These are phyloP conservation scores for Scytalidium lignicola DNA, from an alignment of 2,329 filamentous ascomycete species.

Conservation along the genomic window DNA sequence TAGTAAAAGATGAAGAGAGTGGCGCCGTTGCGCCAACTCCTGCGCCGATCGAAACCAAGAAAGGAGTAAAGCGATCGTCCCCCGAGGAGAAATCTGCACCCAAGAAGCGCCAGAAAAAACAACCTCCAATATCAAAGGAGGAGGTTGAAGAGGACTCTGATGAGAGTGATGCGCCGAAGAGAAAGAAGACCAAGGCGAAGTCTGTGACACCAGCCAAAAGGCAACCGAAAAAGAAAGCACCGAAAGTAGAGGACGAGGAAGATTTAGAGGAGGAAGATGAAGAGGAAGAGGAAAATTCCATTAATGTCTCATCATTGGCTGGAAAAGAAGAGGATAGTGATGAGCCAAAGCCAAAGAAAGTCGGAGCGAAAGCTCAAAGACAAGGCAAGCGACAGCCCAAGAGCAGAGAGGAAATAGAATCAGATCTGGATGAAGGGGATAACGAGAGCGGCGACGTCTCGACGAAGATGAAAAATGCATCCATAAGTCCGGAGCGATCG, in stretches of 20 bases:
- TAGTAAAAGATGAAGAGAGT: constrained; percentile 7
- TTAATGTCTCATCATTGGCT: constrained; percentile 7
- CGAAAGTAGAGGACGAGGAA: constrained; percentile 12
- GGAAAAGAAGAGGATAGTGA: constrained; percentile 17
- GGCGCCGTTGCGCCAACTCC: constrained; percentile 44
- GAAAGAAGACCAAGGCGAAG: constrained; percentile 34
- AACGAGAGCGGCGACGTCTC: constrained; percentile 8
- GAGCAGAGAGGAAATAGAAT: constrained; percentile 2
- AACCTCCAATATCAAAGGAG: constrained; percentile 16
- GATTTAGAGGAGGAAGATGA: constrained; percentile 15
- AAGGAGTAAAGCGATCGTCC: constrained; percentile 29
- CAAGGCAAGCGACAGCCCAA: constrained; percentile 1
- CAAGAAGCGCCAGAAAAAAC: constrained; percentile 26
- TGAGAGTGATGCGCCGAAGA: constrained; percentile 14
- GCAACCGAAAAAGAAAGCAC: constrained; percentile 20
- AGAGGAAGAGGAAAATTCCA: constrained; percentile 11
- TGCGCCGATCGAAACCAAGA: constrained; percentile 19
- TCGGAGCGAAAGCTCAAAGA: constrained; percentile 11
- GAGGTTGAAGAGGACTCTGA: constrained; percentile 4
- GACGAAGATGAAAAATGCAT: constrained; percentile 4
- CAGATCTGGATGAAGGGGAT: constrained; percentile 1
- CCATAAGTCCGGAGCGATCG: constrained; percentile 3
- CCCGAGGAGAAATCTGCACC: constrained; percentile 35
- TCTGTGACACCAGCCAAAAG: constrained; percentile 19
- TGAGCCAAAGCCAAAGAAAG: constrained; percentile 20